phyloP scores from a whole-genome alignment of 1,284 basidiomycete genomes.

The Ganoderma meredithae region DNA sequence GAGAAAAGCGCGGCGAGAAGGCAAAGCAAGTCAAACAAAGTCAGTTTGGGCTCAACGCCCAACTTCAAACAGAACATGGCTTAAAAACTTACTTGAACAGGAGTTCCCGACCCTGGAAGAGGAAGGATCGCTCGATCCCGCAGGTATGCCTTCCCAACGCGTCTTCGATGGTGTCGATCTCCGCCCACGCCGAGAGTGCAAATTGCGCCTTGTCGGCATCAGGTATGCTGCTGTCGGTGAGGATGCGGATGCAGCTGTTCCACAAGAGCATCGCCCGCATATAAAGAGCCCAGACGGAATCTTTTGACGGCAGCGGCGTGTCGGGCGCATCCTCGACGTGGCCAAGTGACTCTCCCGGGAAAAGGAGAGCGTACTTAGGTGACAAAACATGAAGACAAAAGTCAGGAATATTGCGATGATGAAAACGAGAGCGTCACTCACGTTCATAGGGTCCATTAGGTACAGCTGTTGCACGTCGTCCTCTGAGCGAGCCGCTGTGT shows the following conservation, averaged over 20 bases:
- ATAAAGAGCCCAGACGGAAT: slow-evolving; percentile 76
- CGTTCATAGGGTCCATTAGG: slow-evolving; percentile 70
- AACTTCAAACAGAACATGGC: slow-evolving; percentile 4
- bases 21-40: background rate
- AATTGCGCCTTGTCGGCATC: slow-evolving; percentile 65
- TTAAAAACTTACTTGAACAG: slow-evolving; percentile 72
- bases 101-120: slow-evolving; percentile 76
- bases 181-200: slow-evolving; percentile 70
- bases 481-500: slow-evolving; percentile 55
- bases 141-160: slow-evolving; percentile 73
- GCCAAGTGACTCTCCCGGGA: slow-evolving; percentile 68
- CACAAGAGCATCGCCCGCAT: slow-evolving; percentile 74
- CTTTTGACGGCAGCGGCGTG: slow-evolving; percentile 51
- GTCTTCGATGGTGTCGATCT: slow-evolving; percentile 69
- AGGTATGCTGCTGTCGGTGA: slow-evolving; percentile 47
- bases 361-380: slow-evolving; percentile 67
- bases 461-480: slow-evolving; percentile 58
- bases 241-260: slow-evolving; percentile 73
- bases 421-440: slow-evolving; percentile 44
- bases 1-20: background rate
- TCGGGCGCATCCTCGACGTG: slow-evolving; percentile 32
- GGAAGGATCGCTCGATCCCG: slow-evolving; percentile 66
- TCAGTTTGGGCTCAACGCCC: slow-evolving; percentile 10
- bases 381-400: background rate
- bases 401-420: background rate